phyloP scores from a whole-genome alignment of 2,329 filamentous ascomycete species.

The Alternaria ethzedia region DNA sequence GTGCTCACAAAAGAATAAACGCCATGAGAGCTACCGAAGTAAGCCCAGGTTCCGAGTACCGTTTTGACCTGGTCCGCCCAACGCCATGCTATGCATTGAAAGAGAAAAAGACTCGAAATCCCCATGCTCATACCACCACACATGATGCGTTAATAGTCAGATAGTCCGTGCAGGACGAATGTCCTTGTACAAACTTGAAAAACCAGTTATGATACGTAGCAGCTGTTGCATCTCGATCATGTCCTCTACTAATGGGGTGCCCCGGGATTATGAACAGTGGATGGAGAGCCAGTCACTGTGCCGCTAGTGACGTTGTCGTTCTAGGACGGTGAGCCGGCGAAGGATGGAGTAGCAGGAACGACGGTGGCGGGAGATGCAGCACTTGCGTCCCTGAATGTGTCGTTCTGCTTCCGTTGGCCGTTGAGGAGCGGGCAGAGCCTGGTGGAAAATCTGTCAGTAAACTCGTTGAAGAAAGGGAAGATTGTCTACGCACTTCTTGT shows the following conservation, averaged over 20 bases:
- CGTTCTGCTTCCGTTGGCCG: conserved; percentile 47
- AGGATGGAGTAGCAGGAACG: conserved; percentile 20
- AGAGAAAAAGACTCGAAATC: background rate
- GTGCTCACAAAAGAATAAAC: background rate
- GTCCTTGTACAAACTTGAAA: background rate
- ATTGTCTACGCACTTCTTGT: conserved; percentile 76
- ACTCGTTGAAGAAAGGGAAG: background rate
- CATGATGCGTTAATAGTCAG: background rate
- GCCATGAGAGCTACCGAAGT: background rate
- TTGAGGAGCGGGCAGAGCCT: conserved; percentile 50
- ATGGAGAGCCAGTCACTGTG: background rate
- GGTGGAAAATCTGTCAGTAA: conserved; percentile 23
- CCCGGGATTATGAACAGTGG: background rate
- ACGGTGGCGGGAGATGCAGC: conserved; percentile 33
- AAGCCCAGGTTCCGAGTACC: background rate
- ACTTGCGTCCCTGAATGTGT: conserved; percentile 45
- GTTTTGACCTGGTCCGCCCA: background rate
- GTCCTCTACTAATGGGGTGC: background rate
- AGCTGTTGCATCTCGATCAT: background rate
- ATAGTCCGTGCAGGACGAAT: background rate
- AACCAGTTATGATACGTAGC: background rate
- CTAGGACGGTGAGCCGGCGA: conserved; percentile 17
- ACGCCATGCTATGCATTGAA: conserved; percentile 2
- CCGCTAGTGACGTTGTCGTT: background rate
- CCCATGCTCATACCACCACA: background rate